Percentiles rank a stretch among this genome's conserved stretches.
These are phyloP conservation scores for Cladosporium phlei DNA, from an alignment of 2,329 filamentous ascomycete genomes.

Conservation along the genomic window DNA sequence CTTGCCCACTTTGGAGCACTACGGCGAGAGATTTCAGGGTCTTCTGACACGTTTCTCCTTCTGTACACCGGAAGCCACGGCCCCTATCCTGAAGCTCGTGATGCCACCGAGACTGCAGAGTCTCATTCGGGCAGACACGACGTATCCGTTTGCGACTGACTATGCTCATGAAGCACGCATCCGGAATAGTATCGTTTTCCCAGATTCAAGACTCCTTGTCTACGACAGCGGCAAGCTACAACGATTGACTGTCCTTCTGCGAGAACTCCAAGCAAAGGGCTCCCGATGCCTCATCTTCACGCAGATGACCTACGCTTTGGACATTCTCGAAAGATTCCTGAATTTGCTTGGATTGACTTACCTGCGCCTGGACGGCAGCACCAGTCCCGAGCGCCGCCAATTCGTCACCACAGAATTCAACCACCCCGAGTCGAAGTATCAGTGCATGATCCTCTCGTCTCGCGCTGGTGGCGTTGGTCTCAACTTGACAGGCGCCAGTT, in stretches of 20 bases:
- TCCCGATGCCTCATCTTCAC: slow-evolving; percentile 97
- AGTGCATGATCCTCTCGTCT: slow-evolving; percentile 92
- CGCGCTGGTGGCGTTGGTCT: slow-evolving; percentile 92
- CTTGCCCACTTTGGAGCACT: slow-evolving; percentile 63
- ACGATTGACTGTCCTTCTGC: slow-evolving; percentile 76
- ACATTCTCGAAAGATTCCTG: slow-evolving; percentile 94
- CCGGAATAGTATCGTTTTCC: slow-evolving; percentile 90
- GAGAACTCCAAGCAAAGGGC: slow-evolving; percentile 79
- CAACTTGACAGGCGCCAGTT: slow-evolving; percentile 93
- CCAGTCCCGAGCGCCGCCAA: slow-evolving; percentile 91
- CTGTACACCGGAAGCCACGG: slow-evolving; percentile 82
- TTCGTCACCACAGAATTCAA: slow-evolving; percentile 97
- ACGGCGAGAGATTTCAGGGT: slow-evolving; percentile 66
- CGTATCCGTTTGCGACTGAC: slow-evolving; percentile 54
- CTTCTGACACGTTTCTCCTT: slow-evolving; percentile 85
- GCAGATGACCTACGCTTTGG: slow-evolving; percentile 97
- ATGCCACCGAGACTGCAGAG: slow-evolving; percentile 24
- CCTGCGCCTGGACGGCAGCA: slow-evolving; percentile 89
- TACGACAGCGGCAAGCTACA: slow-evolving; percentile 98
- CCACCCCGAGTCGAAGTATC: slow-evolving; percentile 74
- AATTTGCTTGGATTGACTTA: slow-evolving; percentile 98
- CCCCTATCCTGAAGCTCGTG: slow-evolving; percentile 39
- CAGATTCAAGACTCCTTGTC: slow-evolving; percentile 90
- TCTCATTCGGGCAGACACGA: slow-evolving; percentile 20
- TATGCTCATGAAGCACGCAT: slow-evolving; percentile 93